A percentile compares a stretch with the other conserved stretches of the same genome.
phyloP scores from a whole-genome alignment of 768 basidiomycete species.

The Leccinum uliginosum region DNA sequence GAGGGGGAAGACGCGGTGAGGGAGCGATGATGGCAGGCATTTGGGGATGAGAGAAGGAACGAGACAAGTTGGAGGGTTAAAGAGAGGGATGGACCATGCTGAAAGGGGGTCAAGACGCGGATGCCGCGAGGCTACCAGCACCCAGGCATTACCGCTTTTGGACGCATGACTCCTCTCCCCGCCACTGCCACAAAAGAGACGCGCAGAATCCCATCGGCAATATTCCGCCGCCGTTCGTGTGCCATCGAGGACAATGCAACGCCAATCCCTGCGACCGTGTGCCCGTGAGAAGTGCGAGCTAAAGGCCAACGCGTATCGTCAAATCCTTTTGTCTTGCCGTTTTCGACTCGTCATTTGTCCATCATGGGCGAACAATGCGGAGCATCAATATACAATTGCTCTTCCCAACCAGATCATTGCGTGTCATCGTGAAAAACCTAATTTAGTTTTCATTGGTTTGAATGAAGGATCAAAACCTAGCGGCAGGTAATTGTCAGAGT shows the following conservation, averaged over 20 bases:
- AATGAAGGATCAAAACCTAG: too few relatives aligned
- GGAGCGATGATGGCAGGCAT: constrained; percentile 45
- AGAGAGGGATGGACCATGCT: constrained; percentile 24
- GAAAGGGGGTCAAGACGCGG: constrained; percentile 25
- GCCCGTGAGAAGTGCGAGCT: neutral
- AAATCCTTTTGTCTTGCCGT: constrained; percentile 1
- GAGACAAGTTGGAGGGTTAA: constrained; percentile 32
- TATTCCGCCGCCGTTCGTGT: neutral
- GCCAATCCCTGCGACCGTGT: neutral
- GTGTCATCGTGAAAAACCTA: constrained; percentile 3
- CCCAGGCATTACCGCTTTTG: constrained; percentile 17
- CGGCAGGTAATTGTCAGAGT: too few relatives aligned
- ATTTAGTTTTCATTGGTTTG: too few relatives aligned
- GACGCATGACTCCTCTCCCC: constrained; percentile 19
- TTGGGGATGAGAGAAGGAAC: constrained; percentile 13
- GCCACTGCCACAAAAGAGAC: neutral
- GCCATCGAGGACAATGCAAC: neutral
- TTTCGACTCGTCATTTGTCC: neutral
- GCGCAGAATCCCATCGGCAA: neutral
- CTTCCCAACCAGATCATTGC: neutral
- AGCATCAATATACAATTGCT: constrained; percentile 9
- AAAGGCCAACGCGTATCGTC: neutral
- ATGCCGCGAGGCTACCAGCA: constrained; percentile 21
- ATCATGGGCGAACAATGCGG: constrained; percentile 24
- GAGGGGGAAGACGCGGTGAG: constrained; percentile 31